Evolutionary conservation across 371 early-diverging fungal genomes (phyloP).

Genomic region (Gilbertella persicaria): DNA sequence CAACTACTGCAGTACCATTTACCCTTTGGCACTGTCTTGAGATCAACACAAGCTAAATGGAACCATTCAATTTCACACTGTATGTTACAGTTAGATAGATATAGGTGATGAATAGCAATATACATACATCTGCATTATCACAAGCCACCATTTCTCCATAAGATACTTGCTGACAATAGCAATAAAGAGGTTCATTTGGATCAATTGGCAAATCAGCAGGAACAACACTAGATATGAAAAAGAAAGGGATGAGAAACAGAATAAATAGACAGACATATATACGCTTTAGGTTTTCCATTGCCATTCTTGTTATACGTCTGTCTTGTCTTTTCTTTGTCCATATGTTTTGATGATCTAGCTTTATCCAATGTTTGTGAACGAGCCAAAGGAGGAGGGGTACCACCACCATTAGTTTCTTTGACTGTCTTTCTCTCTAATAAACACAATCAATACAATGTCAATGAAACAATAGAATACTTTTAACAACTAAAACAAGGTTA

Average conservation of each 20-base stretch:
- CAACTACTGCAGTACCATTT: slow-evolving; percentile 93
- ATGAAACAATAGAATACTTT: slow-evolving; percentile 14
- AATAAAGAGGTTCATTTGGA: slow-evolving; percentile 95
- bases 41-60: slow-evolving; percentile 91
- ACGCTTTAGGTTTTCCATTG: slow-evolving; percentile 18
- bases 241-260: background rate
- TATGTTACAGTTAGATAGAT: background rate
- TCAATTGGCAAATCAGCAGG: slow-evolving; percentile 81
- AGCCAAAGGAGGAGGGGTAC: slow-evolving; percentile 24
- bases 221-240: slow-evolving; percentile 8
- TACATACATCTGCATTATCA: slow-evolving; percentile 83
- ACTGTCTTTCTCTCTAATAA: slow-evolving; percentile 25
- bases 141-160: slow-evolving; percentile 98
- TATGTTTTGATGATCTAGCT: slow-evolving; percentile 9
- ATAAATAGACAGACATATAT: background rate
- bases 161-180: slow-evolving; percentile 93
- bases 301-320: slow-evolving; percentile 21
- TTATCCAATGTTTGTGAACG: slow-evolving; percentile 29
- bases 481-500: background rate
- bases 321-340: slow-evolving; percentile 18
- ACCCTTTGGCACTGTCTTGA: slow-evolving; percentile 83
- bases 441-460: slow-evolving; percentile 12
- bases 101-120: background rate
- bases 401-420: slow-evolving; percentile 15
- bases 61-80: slow-evolving; percentile 82